Evolutionary conservation across 257 asterid genomes (phyloP), one percentile per base, ranked within the genome.

Genomic region (Lavandula angustifolia): DNA sequence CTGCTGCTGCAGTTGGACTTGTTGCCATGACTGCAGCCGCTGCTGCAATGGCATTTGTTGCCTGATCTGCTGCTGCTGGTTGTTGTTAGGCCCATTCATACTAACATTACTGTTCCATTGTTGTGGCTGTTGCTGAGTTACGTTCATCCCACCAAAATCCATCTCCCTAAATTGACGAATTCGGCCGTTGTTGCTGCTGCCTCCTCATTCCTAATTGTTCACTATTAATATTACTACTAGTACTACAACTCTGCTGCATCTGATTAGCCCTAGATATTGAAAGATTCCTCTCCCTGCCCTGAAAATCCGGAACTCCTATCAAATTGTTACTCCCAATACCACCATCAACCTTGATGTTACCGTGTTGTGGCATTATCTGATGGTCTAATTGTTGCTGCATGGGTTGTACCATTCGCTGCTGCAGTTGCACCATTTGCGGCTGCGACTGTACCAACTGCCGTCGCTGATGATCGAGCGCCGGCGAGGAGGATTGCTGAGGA

Each of bases 221-320:
- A 22, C 27, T 22, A 22, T 22, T 22, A 22, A 22, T 22, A 22
- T 22, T 22, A 49, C 42, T 82, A 77, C 43, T 75, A 72, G 75
- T 78, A 78, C 62, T 77, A 84, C 62, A 74, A 80, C 13, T 76
- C 58, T 77, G 87, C 67, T 89, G 96, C 68, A 80, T 54, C 56
- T 82, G 97, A 67, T 71, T 85, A 64, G 85, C 79, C 89, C 94
- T 85, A 44, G 90, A 67, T 51, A 86, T 73, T 0, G 96, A 87
- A 16, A 86, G 73, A 12, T 92, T 84, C 76, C 92, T 82, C 85
- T 84, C 92, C 64, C 82, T 57, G 69, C 80, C 80, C 79, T 84
- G 92, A 47, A 79, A 84, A 81, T 60, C 82, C 27, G 83, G 70
- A 80, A 48, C 74, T 63, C 71, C 88, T 57, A 84, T 78, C 42